Evolutionary conservation across 345 rosid genomes (phyloP), one percentile per base, ranked within the genome.

Genomic region (Lepidium aucheri): DNA sequence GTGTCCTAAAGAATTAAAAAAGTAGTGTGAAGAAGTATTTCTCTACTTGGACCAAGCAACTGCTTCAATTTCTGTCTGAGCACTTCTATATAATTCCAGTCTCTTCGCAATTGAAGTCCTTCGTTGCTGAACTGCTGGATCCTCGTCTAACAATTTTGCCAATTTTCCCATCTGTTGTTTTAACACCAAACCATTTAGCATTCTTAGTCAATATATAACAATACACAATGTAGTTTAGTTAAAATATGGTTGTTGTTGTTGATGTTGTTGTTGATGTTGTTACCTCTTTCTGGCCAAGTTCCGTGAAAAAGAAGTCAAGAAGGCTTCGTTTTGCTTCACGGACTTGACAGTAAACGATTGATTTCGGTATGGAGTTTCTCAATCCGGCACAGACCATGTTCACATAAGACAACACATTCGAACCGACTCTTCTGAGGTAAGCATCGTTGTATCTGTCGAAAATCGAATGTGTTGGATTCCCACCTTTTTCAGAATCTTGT

Each of bases 401-500:
- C 64, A 85, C 95, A 4, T 93, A 88, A 7, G 87, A 69, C 75
- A 90, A 74, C 34, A 90, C 96, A 17, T 82, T 93, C 18, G 81
- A 82, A 85, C 97, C 97, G 15, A 93, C 70, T 67, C 96, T 79
- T 44, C 94, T 80, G 41, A 93, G 95, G 60, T 93, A 93, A 9
- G 95, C 70, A 61, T 93, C 98, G 33, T 84, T 88, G 69, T 90
- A 93, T 80, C 98, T 73, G 64, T 93, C 94, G 43, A 86, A 93
- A 16, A 90, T 78, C 9, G 97, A 93, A 74, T 88, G 98, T 2
- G 95, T 81, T 6, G 98, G 97, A 72, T 90, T 88, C 73, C 98
- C 98, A 8, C 98, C 97, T 82, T 93, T 93, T 76, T 93, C 98
- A 38, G 80, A 68, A 75, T 93, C 97, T 69, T 90, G 97, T 55